A percentile compares a stretch with the other conserved stretches of the same genome.
These are phyloP conservation scores for Ambrosiella cleistominuta DNA, from an alignment of 2,329 filamentous ascomycete genomes.

Conservation along the genomic window DNA sequence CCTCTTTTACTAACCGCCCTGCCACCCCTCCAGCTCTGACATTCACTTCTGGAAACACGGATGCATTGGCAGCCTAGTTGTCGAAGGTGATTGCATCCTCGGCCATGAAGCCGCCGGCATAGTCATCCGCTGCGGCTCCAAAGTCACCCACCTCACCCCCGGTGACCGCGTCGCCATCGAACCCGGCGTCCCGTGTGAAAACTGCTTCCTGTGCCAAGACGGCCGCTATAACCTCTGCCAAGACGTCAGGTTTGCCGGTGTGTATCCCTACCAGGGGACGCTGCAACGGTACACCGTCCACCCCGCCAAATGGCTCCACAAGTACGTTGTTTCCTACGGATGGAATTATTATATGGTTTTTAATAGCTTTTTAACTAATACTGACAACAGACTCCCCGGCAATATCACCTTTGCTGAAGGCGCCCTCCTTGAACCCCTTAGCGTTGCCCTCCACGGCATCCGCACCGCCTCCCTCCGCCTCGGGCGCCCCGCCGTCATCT, in stretches of 20 bases:
- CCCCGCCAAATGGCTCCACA: conserved; percentile 41
- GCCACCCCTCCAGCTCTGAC: conserved; percentile 28
- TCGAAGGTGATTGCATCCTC: conserved; percentile 46
- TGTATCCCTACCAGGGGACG: conserved; percentile 42
- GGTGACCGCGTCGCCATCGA: conserved; percentile 50
- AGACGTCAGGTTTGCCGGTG: conserved; percentile 42
- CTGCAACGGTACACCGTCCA: conserved; percentile 45
- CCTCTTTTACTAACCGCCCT: not conserved
- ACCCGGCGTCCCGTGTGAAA: conserved; percentile 44
- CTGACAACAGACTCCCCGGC: conserved; percentile 34
- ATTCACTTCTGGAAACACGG: conserved; percentile 53
- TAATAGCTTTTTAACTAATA: not conserved
- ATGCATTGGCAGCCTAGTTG: conserved; percentile 42
- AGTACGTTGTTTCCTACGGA: conserved; percentile 17
- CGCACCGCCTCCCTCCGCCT: conserved; percentile 35
- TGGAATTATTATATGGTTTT: not conserved
- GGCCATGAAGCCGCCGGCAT: conserved; percentile 48
- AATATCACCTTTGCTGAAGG: conserved; percentile 40
- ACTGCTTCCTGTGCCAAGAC: conserved; percentile 39
- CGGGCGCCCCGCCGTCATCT: conserved; percentile 40
- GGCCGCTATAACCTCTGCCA: conserved; percentile 49
- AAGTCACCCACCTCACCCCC: conserved; percentile 32
- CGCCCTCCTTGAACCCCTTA: conserved; percentile 43
- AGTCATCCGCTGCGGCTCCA: conserved; percentile 38
- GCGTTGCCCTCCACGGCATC: conserved; percentile 43